Base-by-base conservation (phyloP, 176 grass and related monocot species). In the Oryza punctata region DNA sequence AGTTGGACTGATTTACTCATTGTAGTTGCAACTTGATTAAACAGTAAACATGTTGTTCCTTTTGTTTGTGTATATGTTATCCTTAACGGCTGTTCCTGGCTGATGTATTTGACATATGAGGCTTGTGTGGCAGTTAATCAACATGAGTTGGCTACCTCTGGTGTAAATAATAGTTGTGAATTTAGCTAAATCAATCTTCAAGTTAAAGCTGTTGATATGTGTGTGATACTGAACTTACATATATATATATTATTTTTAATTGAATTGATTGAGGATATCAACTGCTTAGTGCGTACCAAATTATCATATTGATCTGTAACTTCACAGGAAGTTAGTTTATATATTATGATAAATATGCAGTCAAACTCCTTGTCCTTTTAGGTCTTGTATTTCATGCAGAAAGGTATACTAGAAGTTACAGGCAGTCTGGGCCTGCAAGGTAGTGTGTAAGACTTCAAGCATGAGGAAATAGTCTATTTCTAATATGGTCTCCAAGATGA, bases 401-500 rank as follows among this genome's bases (percentile, higher is more conserved):
- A 81, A 81, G 7, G 3, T 69, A 69, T 63, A 16, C 27, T 80
- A 27, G 1, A 43, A 26, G 0, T 65, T 65, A 74, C 80, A 65
- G 63, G 25, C 1, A 16, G 12, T 33, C 35, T 72, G 50, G 15
- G 24, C 37, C 25, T 73, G 19, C 25, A 29, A 49, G 70, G 57
- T 24, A n/a, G 8, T 61, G 19, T 60, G 54, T 60, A 65, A 40
- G 21, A n/a, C 7, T 74, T 74, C 33, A 65, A 73, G 45, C 26
- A 3, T 52, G 45, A n/a, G 0, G 27, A 82, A 83, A 65, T 49
- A 6, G 16, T 28, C 28, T 50, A 41, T 47, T 83, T 30, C 19
- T 65, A 73, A 24, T 10, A 3, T 83, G 41, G 2, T 28, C 66
- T 45, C 75, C 4, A 73, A 73, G 69, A 82, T 82, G 46, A 73